Base-by-base conservation (phyloP, 768 basidiomycete genomes). In the Rubroboletus pulcherrimus region DNA sequence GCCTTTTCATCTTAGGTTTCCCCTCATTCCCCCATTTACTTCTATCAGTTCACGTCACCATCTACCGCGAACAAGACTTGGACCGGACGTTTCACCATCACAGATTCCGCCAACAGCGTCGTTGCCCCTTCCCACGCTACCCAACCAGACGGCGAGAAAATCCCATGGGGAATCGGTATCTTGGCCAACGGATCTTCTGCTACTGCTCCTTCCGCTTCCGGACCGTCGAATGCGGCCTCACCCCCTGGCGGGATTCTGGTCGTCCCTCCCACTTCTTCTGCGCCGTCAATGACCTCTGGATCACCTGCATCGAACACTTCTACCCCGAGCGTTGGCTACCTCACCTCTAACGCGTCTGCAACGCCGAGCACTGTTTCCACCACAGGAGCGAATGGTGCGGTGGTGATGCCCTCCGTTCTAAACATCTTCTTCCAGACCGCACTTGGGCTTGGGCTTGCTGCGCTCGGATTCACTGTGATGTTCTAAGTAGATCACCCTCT, bases 61-160 rank as follows among this genome's bases (percentile, higher is more conserved):
- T 63, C 57, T 7, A 65, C 81, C 0, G 1, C 71, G 37, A 65
- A 64, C 47, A 76, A 74, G 65, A 60, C 63, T 24, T 93, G 91
- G 91, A 88, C 89, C 2, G 83, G 81, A 15, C 86, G 91, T 24
- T 92, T 91, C 77, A 74, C 85, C 35, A 89, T 93, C 64, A 82
- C 85, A 4, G 79, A 77, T 34, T 43, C 77, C 4, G 61, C 68
- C 26, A 83, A 81, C 12, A 58, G 70, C 8, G 73, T 77, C 49
- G 76, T 76, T 3, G 63, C 82, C 5, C 77, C 89, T 0, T 53
- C 79, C 17, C 76, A 88, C 53, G 35, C 73, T 11, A 80, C 70
- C 0, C 85, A 91, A 61, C 81, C 84, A 7, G 66, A 73, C 39
- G 81, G 75, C 10, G 58, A 67, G 26, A 34, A 58, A 1, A 84